Evolutionary conservation across 2,329 filamentous ascomycete species (phyloP).

Genomic region (Ascochyta fabae): DNA sequence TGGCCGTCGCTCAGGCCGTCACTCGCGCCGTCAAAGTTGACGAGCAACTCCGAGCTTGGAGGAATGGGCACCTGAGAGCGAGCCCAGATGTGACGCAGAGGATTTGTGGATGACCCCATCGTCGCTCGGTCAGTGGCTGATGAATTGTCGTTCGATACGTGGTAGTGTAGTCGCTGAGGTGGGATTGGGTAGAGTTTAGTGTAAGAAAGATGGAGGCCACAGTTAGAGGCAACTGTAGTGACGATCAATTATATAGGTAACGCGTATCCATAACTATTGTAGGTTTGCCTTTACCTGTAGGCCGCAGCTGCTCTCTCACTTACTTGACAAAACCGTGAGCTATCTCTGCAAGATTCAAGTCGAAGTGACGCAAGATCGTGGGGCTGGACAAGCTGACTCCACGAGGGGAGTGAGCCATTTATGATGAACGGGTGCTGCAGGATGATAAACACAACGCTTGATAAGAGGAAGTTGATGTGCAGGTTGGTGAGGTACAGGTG

Average conservation of each 20-base stretch:
- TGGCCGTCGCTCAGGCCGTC: not conserved
- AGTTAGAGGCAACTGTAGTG: not conserved
- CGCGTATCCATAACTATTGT: not conserved
- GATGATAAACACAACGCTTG: too few relatives aligned
- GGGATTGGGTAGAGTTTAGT: not conserved
- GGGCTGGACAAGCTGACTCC: too few relatives aligned
- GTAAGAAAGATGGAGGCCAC: not conserved
- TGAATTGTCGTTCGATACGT: not conserved
- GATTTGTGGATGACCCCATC: slow-evolving; percentile 1
- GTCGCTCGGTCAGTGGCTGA: not conserved
- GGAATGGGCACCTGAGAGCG: not conserved
- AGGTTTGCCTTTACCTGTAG: slow-evolving; percentile 9
- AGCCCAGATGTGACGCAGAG: not conserved
- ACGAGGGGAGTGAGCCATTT: too few relatives aligned
- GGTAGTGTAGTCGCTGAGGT: not conserved
- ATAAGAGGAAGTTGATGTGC: too few relatives aligned
- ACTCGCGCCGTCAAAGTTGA: slow-evolving; percentile 2
- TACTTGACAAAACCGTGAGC: not conserved
- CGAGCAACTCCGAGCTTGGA: not conserved
- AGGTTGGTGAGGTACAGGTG: too few relatives aligned
- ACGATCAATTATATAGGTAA: not conserved
- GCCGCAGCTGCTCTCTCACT: slow-evolving; percentile 11
- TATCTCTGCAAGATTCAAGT: not conserved
- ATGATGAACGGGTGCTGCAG: too few relatives aligned
- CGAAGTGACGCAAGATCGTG: not conserved